phyloP scores from a whole-genome alignment of 768 basidiomycete species.

The Boletus bicolor region DNA sequence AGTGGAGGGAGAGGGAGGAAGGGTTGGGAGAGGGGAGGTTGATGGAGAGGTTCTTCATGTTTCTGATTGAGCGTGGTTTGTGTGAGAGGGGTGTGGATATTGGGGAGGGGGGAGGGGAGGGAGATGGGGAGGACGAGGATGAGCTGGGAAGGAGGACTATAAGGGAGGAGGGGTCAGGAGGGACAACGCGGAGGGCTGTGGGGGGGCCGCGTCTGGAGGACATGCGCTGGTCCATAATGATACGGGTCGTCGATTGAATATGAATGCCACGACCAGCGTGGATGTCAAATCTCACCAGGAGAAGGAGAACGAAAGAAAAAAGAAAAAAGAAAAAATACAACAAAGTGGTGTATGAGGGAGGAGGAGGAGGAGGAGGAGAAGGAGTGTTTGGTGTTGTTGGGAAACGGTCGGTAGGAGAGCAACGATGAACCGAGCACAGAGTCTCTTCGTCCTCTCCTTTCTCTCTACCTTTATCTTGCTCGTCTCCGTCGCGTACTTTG shows the following conservation, averaged over 20 bases:
- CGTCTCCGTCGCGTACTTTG: slow-evolving; percentile 39
- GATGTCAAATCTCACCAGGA: slow-evolving; percentile 17
- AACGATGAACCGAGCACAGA: slow-evolving; percentile 46
- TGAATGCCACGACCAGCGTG: slow-evolving; percentile 37
- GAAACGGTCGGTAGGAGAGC: background rate
- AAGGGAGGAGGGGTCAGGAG: slow-evolving; percentile 39
- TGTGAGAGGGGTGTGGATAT: slow-evolving; percentile 11
- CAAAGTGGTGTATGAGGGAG: background rate
- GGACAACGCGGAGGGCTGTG: slow-evolving; percentile 56
- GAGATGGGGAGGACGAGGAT: background rate
- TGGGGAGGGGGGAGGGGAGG: background rate
- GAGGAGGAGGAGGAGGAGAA: background rate
- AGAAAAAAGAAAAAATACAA: background rate
- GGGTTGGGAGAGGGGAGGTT: slow-evolving; percentile 60
- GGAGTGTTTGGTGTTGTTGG: slow-evolving; percentile 11
- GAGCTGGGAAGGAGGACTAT: slow-evolving; percentile 32
- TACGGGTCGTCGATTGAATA: slow-evolving; percentile 21
- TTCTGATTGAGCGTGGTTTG: slow-evolving; percentile 49
- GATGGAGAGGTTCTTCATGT: slow-evolving; percentile 76
- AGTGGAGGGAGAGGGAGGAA: slow-evolving; percentile 49
- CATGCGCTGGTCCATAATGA: slow-evolving; percentile 30
- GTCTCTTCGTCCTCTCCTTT: slow-evolving; percentile 55
- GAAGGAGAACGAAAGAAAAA: slow-evolving; percentile 3
- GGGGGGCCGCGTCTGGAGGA: slow-evolving; percentile 24
- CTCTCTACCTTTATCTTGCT: slow-evolving; percentile 46